Evolutionary conservation across 805 yeast species (phyloP), one percentile per base, ranked within the genome.

Genomic region (Scheffersomyces amazonensis): DNA sequence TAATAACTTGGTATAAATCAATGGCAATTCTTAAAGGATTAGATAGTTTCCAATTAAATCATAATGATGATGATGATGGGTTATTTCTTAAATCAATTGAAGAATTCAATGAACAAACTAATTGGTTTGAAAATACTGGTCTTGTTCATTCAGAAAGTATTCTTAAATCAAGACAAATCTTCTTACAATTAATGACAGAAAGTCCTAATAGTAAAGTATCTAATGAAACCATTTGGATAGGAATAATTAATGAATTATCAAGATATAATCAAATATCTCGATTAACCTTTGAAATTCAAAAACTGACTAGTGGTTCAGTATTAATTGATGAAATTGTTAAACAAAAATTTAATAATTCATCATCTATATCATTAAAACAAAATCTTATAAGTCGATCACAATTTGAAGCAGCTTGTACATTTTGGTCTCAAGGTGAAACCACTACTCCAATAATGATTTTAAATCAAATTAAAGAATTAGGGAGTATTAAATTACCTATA

Each of bases 381-480:
- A 31, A 42, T 37, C 13, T 53, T 45, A 21, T 49, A 34, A 43
- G 35, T 16, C 38, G 52, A 10, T 59, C 76, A 0, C 61, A 62
- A 34, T 69, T 68, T 45, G 78, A 78, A 31, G 54, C 78, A 0
- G 87, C 96, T 0, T 58, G 65, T 5, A 73, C 84, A 0, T 62
- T 84, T 19, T 87, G 96, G 95, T 58, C 62, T 0, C 77, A 76
- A 38, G 78, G 79, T 0, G 79, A 81, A 32, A 69, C 74, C 0
- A 60, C 64, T 9, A 64, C 75, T 12, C 80, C 96, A 0, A 76
- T 87, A 7, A 64, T 62, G 3, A 74, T 82, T 49, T 52, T 86
- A 40, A 62, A 71, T 39, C 54, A 47, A 3, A 43, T 53, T 31
- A 35, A 29, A 18, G 34, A 35, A 5, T 16, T 10, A 11, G 44